Conservation (phyloP, 2,329 filamentous ascomycete species). For the Talaromyces sp. region DNA sequence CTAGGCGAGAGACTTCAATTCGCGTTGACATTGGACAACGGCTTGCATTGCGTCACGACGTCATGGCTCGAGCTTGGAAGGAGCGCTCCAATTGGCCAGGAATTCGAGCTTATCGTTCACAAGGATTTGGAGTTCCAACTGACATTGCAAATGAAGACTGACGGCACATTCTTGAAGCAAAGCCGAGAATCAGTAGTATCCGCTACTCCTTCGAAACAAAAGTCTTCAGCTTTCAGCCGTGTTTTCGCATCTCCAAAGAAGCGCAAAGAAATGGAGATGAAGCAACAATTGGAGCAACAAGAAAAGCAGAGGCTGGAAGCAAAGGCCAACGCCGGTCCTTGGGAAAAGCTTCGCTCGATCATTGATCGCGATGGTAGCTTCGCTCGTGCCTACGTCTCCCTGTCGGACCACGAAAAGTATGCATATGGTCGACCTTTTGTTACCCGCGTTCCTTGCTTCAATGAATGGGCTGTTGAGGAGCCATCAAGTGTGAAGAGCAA, state of each 20-base stretch:
- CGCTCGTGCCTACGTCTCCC: constrained; percentile 85
- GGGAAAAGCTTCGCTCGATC: constrained; percentile 82
- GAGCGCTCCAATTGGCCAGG: constrained; percentile 91
- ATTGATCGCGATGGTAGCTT: constrained; percentile 93
- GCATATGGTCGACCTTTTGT: constrained; percentile 86
- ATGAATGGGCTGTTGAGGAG: constrained; percentile 95
- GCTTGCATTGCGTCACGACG: constrained; percentile 95
- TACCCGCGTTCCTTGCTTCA: constrained; percentile 92
- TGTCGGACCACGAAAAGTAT: constrained; percentile 85
- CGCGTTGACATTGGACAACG: constrained; percentile 95
- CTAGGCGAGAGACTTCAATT: constrained; percentile 88
- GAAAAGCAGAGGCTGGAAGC: constrained; percentile 65
- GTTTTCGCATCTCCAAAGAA: constrained; percentile 95
- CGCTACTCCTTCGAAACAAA: constrained; percentile 65
- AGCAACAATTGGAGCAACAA: constrained; percentile 79
- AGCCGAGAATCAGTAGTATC: constrained; percentile 38
- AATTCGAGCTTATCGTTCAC: constrained; percentile 95
- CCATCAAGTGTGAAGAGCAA: constrained; percentile 94
- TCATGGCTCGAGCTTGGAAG: constrained; percentile 90
- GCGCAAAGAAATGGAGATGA: constrained; percentile 87
- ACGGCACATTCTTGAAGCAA: constrained; percentile 66
- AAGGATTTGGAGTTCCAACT: constrained; percentile 99
- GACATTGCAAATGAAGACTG: constrained; percentile 91
- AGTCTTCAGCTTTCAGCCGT: constrained; percentile 85
- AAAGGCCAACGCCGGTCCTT: constrained; percentile 56